Conservation (phyloP, 2,329 filamentous ascomycete species). For the Ambrosiella cleistominuta region DNA sequence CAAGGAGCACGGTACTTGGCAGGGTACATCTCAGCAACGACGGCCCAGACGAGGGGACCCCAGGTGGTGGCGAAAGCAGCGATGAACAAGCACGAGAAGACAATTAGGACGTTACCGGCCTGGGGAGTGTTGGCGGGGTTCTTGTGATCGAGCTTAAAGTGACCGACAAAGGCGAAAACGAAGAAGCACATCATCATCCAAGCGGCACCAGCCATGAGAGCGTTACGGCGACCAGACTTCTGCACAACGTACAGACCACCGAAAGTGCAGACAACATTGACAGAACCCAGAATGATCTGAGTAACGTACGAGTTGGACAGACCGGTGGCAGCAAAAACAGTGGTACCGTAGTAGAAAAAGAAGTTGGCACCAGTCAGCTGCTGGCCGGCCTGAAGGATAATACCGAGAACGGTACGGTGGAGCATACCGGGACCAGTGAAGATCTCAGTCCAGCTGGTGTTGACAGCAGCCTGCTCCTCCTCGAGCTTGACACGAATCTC, state of each 20-base stretch:
- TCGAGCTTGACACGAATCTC: constrained; percentile 35
- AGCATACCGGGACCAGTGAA: constrained; percentile 51
- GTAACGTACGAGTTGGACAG: constrained; percentile 48
- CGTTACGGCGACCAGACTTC: constrained; percentile 44
- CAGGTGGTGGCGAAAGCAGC: constrained; percentile 50
- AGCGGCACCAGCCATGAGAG: constrained; percentile 43
- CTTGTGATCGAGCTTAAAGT: constrained; percentile 25
- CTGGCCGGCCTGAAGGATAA: constrained; percentile 45
- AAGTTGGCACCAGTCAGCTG: constrained; percentile 53
- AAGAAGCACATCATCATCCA: constrained; percentile 41
- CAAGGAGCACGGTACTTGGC: constrained; percentile 34
- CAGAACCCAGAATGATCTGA: constrained; percentile 48
- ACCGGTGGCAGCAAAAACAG: constrained; percentile 48
- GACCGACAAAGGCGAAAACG: constrained; percentile 32
- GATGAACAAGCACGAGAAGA: constrained; percentile 53
- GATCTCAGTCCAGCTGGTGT: constrained; percentile 38
- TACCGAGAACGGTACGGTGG: constrained; percentile 44
- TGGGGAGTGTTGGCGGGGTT: constrained; percentile 28
- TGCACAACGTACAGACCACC: constrained; percentile 48
- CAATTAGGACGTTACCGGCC: constrained; percentile 43
- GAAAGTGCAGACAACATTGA: constrained; percentile 52
- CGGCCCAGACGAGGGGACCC: constrained; percentile 52
- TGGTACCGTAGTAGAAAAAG: constrained; percentile 50
- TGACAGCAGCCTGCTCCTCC: constrained; percentile 29
- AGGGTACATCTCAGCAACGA: constrained; percentile 48